Conservation (phyloP, 1,284 basidiomycete species). For the Moesziomyces aphidis region DNA sequence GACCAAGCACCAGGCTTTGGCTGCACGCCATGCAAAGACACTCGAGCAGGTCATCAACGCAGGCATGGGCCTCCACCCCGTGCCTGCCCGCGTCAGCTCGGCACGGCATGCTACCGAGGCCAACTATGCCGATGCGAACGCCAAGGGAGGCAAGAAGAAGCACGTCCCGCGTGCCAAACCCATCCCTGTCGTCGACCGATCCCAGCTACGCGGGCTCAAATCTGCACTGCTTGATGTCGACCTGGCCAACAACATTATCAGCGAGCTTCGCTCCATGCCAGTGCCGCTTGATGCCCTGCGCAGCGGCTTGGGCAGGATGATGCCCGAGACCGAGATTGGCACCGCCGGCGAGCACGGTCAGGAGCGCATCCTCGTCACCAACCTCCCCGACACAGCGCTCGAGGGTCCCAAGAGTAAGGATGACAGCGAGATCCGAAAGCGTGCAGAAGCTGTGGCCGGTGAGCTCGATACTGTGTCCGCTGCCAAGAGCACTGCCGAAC, state of each 20-base stretch:
- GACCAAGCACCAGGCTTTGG: constrained; percentile 47
- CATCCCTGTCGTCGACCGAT: constrained; percentile 29
- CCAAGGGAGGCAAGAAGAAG: constrained; percentile 32
- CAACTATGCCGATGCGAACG: background rate
- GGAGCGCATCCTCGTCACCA: constrained; percentile 33
- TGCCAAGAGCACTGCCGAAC: background rate
- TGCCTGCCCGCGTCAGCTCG: constrained; percentile 24
- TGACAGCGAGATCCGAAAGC: constrained; percentile 41
- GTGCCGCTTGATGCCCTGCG: constrained; percentile 33
- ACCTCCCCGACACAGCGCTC: constrained; percentile 21
- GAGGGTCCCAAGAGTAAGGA: constrained; percentile 18
- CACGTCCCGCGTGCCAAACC: constrained; percentile 26
- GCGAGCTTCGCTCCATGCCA: constrained; percentile 52
- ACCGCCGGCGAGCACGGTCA: constrained; percentile 47
- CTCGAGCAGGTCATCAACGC: constrained; percentile 61
- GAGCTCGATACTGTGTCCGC: constrained; percentile 11
- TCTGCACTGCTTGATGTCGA: constrained; percentile 54
- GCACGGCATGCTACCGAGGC: background rate
- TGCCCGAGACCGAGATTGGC: constrained; percentile 31
- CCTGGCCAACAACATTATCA: constrained; percentile 59
- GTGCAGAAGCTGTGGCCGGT: constrained; percentile 12
- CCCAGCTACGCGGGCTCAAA: constrained; percentile 55
- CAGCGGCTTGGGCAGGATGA: constrained; percentile 19
- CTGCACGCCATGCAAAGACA: constrained; percentile 58
- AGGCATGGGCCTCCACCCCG: constrained; percentile 46